Evolutionary conservation across 2,329 filamentous ascomycete species (phyloP), one percentile per base, ranked within the genome.

Genomic region (Cladosporium sp.): DNA sequence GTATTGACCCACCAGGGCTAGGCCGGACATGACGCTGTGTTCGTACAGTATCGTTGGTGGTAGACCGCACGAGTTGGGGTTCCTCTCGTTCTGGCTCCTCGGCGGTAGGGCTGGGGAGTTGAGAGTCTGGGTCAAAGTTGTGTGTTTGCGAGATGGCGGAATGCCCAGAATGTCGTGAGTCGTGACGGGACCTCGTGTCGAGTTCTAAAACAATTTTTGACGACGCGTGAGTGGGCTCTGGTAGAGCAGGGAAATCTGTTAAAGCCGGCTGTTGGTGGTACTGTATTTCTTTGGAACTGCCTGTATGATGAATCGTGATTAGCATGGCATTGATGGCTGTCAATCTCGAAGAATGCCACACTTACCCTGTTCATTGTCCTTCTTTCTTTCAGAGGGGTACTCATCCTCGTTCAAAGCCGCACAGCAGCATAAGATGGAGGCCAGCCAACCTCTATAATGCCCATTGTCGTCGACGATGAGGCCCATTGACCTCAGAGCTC

Each of bases 341-440:
- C 11, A 21, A 12, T 8, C 10, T 41, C 24, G 24, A 24, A 38
- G 15, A n/a, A 55, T n/a, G 49, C 49, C 30, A 51, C 30, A 58
- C 70, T 54, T 64, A 73, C 71, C 28, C 59, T 55, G 52, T 26
- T 65, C 63, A 18, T 59, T 60, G 10, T 62, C 57, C 54, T 65
- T 72, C 47, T 72, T 72, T 12, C 65, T 54, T 28, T 66, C 59
- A 2, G 58, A 59, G 2, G 70, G 69, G 58, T 69, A 64, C 60
- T 75, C 74, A 44, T 76, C 74, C 36, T 75, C 74, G 24, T 65
- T 70, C 14, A 75, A 66, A 32, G 72, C 72, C 57, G 72, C 72
- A 57, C 72, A 74, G 72, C 74, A 76, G 70, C 74, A 75, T 32
- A 76, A 66, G 59, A 76, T 72, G 70, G 73, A 69, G 73, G 74